These are phyloP conservation scores for Plasmodium cynomolgi DNA, from an alignment of 169 alveolate genomes.

Conservation along the genomic window DNA sequence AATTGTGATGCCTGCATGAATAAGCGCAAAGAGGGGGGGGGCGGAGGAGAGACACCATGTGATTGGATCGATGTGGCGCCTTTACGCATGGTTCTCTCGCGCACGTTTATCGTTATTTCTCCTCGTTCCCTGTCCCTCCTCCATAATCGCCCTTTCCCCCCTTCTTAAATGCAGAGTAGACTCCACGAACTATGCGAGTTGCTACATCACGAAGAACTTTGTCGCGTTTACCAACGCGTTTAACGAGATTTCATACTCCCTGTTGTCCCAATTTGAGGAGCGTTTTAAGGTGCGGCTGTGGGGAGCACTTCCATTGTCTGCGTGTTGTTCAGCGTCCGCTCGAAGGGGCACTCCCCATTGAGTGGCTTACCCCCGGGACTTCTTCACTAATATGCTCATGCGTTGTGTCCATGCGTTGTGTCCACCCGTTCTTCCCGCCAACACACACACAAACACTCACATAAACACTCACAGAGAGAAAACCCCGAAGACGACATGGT, in stretches of 20 bases:
- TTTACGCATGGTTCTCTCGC: not conserved
- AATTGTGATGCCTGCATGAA: constrained; percentile 26
- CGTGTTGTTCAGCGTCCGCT: not conserved
- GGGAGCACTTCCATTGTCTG: not conserved
- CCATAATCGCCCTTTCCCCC: not conserved
- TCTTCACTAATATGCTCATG: not conserved
- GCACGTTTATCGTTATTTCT: not conserved
- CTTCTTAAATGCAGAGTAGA: constrained; percentile 42
- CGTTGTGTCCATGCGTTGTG: not conserved
- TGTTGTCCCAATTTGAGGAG: constrained; percentile 28
- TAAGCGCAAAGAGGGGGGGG: not conserved
- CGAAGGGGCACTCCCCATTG: not conserved
- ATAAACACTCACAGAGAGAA: not conserved
- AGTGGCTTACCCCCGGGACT: not conserved
- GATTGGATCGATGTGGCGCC: not conserved
- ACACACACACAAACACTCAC: not conserved
- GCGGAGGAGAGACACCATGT: not conserved
- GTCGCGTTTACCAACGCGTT: constrained; percentile 19
- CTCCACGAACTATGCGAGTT: constrained; percentile 1
- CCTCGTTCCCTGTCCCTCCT: not conserved
- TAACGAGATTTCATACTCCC: constrained; percentile 23
- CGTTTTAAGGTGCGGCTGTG: constrained; percentile 13
- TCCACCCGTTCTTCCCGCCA: too few species aligned
- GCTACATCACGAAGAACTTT: constrained; percentile 25
- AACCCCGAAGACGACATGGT: not conserved